phyloP scores from a whole-genome alignment of 441 rosid species.

The Adansonia grandidieri region DNA sequence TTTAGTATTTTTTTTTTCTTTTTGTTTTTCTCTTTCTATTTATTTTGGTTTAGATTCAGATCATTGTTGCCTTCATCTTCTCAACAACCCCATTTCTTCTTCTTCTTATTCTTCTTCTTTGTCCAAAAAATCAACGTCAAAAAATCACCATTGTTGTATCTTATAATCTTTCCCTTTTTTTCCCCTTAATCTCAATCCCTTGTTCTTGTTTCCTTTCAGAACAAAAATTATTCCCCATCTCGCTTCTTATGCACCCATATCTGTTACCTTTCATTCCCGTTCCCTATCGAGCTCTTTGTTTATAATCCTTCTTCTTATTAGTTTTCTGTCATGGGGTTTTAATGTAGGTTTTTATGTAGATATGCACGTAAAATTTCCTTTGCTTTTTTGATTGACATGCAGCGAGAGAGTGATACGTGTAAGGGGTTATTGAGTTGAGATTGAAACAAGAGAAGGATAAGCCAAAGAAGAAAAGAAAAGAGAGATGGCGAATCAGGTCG shows the following conservation, averaged over 20 bases:
- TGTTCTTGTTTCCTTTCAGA: conserved; percentile 21
- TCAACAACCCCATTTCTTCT: conserved; percentile 26
- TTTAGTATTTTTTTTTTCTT: not conserved
- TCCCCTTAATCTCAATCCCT: conserved; percentile 16
- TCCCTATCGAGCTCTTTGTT: conserved; percentile 12
- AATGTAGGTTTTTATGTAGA: conserved; percentile 38
- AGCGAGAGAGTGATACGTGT: conserved; percentile 41
- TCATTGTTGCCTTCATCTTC: conserved; percentile 30
- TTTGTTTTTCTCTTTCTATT: conserved; percentile 13
- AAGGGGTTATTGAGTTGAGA: conserved; percentile 14
- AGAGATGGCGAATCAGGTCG: conserved; percentile 56
- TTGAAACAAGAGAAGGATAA: conserved; percentile 27
- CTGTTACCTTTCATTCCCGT: conserved; percentile 2
- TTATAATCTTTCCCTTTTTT: conserved; percentile 15
- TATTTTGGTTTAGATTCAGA: conserved; percentile 40
- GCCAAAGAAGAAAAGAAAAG: conserved; percentile 19
- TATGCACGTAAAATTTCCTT: conserved; percentile 49
- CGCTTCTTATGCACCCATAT: conserved; percentile 20
- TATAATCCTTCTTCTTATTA: conserved; percentile 17
- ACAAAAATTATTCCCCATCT: conserved; percentile 25
- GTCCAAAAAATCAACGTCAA: conserved; percentile 39
- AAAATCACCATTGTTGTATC: conserved; percentile 32
- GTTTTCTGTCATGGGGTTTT: conserved; percentile 32
- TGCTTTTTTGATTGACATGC: conserved; percentile 40
- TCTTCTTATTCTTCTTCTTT: conserved; percentile 23